A percentile compares a stretch with the other conserved stretches of the same genome.
phyloP scores from a whole-genome alignment of 2,329 filamentous ascomycete species.

The Verticillium tricorpus region DNA sequence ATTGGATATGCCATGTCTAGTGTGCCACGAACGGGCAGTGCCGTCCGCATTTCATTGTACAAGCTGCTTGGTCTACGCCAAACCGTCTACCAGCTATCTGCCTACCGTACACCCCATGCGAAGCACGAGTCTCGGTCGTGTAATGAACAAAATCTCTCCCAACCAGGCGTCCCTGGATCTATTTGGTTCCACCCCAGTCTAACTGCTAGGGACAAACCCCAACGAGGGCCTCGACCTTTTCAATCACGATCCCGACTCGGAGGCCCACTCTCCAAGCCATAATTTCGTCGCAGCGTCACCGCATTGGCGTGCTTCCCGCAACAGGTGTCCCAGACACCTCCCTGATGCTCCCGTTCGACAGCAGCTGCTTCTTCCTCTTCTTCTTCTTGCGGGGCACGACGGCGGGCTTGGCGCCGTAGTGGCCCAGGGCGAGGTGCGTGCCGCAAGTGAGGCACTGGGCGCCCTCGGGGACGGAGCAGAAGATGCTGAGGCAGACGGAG shows the following conservation, averaged over 20 bases:
- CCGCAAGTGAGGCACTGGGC: constrained; percentile 80
- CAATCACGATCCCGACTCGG: too few relatives aligned
- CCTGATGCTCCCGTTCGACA: constrained; percentile 41
- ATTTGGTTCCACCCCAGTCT: too few relatives aligned
- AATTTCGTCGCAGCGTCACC: constrained; percentile 1
- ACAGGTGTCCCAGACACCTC: constrained; percentile 50
- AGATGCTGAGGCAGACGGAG: constrained; percentile 93
- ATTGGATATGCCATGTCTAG: too few relatives aligned
- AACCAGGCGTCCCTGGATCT: background rate
- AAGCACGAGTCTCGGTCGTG: background rate
- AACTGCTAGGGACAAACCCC: too few relatives aligned
- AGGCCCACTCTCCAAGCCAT: too few relatives aligned
- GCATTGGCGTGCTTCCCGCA: constrained; percentile 50
- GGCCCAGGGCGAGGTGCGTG: constrained; percentile 69
- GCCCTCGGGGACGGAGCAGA: constrained; percentile 62
- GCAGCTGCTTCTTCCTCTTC: constrained; percentile 64
- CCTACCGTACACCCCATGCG: background rate
- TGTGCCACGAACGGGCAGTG: background rate
- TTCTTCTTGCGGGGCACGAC: constrained; percentile 68
- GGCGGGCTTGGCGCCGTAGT: constrained; percentile 72
- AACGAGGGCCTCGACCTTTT: too few relatives aligned
- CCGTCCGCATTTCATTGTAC: background rate
- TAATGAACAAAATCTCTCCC: background rate
- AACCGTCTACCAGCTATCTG: background rate
- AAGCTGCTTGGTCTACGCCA: background rate